A percentile compares a stretch with the other conserved stretches of the same genome.
Evolutionary conservation across 2,329 filamentous ascomycete genomes (phyloP).

Genomic region (Fusarium sp.): DNA sequence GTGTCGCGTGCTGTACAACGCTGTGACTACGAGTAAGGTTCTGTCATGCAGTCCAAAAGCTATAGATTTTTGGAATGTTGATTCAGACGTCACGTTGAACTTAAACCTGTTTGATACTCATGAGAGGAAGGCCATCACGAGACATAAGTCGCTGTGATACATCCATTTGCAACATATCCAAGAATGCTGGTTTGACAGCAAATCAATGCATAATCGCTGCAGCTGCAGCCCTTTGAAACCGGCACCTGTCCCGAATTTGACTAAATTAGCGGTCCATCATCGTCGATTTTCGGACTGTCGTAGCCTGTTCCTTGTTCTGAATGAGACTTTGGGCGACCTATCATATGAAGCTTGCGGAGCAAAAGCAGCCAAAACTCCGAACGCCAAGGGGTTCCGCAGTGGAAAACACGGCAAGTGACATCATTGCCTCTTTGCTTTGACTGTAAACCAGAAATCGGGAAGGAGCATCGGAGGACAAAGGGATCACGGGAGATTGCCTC

Average conservation of each 20-base stretch:
- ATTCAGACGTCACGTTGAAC: background rate
- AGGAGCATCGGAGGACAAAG: constrained; percentile 14
- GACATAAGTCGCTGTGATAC: background rate
- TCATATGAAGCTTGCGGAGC: constrained; percentile 21
- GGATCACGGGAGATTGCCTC: constrained; percentile 10
- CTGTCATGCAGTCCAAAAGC: background rate
- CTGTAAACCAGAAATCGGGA: constrained; percentile 26
- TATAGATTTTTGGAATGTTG: background rate
- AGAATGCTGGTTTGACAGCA: constrained; percentile 6
- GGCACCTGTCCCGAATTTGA: constrained; percentile 17
- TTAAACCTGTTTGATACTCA: background rate
- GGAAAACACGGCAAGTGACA: constrained; percentile 38
- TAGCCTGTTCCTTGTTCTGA: constrained; percentile 30
- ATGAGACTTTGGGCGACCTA: constrained; percentile 7
- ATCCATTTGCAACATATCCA: background rate
- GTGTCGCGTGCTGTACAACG: background rate
- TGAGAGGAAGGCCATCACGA: constrained; percentile 11
- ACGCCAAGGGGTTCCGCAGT: constrained; percentile 32
- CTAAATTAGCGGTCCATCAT: constrained; percentile 38
- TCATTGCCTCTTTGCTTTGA: constrained; percentile 20
- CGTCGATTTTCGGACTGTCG: constrained; percentile 12
- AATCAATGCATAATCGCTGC: constrained; percentile 17
- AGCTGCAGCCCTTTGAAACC: constrained; percentile 11
- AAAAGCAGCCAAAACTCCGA: constrained; percentile 19
- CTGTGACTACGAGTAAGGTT: constrained; percentile 7